phyloP scores from a whole-genome alignment of 129 eudicot species.

The Flaveria linearis region DNA sequence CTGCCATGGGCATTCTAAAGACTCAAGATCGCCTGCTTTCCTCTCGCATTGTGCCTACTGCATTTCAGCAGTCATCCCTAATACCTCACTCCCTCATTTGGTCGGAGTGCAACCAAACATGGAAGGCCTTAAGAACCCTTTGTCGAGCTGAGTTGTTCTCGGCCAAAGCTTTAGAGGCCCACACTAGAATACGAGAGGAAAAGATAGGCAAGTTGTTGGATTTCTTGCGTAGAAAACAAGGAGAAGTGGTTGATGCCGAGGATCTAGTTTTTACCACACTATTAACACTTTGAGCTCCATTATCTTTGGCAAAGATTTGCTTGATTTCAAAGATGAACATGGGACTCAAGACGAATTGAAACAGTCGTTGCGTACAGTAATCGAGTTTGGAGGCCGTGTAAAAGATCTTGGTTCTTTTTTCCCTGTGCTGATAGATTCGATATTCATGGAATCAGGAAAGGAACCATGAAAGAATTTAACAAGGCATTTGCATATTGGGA shows the following conservation, averaged over 20 bases:
- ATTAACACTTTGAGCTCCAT: neutral
- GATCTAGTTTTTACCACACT: neutral
- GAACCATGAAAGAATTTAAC: neutral
- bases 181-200: neutral
- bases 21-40: neutral
- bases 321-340: neutral
- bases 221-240: neutral
- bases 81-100: neutral
- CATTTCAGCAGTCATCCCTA: neutral
- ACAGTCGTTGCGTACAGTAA: neutral
- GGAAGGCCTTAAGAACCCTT: neutral
- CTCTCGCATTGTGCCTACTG: neutral
- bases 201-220: neutral
- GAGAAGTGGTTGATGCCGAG: neutral
- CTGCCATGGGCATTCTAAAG: neutral
- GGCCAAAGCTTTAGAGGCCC: neutral
- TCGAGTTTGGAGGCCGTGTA: slow-evolving; percentile 7
- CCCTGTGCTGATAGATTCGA: neutral
- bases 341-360: neutral
- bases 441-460: neutral
- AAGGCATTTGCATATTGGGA: neutral
- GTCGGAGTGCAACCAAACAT: neutral
- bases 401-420: neutral
- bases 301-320: neutral
- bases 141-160: neutral